Conservation (phyloP, 768 basidiomycete genomes). For the Tulasnella sp. region DNA sequence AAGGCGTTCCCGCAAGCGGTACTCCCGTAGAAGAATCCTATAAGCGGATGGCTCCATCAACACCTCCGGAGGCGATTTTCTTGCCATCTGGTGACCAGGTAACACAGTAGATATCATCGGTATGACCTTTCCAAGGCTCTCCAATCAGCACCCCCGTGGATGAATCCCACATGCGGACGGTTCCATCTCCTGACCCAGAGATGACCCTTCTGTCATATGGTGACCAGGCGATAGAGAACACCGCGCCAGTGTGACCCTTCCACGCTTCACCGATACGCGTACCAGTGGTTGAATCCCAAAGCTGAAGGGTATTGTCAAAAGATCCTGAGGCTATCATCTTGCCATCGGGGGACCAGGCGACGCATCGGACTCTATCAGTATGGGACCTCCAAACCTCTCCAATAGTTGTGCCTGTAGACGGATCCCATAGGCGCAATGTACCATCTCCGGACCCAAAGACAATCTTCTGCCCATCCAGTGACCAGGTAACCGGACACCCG, state of each 20-base stretch:
- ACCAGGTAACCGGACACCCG: conserved; percentile 22
- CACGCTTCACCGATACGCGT: neutral
- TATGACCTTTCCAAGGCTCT: conserved; percentile 8
- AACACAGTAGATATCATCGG: neutral
- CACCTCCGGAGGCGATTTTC: conserved; percentile 8
- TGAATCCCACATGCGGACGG: neutral
- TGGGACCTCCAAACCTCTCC: conserved; percentile 16
- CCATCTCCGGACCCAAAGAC: conserved; percentile 37
- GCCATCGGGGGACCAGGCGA: conserved; percentile 35
- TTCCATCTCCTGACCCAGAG: neutral
- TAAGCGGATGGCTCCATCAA: neutral
- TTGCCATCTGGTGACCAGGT: conserved; percentile 14
- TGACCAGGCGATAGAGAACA: neutral
- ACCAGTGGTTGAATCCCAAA: conserved; percentile 33
- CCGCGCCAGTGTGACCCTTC: neutral
- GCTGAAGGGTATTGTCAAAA: conserved; percentile 34
- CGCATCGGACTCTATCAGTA: conserved; percentile 29
- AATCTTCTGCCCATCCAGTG: conserved; percentile 32
- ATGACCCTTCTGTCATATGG: neutral
- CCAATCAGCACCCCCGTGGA: neutral
- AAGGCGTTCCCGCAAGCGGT: no score
- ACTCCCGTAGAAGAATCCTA: no score
- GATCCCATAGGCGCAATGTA: conserved; percentile 36
- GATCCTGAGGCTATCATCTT: conserved; percentile 33
- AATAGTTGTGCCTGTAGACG: conserved; percentile 29